These are phyloP conservation scores for Serpula lacrymans DNA, from an alignment of 768 basidiomycete species.

Conservation along the genomic window DNA sequence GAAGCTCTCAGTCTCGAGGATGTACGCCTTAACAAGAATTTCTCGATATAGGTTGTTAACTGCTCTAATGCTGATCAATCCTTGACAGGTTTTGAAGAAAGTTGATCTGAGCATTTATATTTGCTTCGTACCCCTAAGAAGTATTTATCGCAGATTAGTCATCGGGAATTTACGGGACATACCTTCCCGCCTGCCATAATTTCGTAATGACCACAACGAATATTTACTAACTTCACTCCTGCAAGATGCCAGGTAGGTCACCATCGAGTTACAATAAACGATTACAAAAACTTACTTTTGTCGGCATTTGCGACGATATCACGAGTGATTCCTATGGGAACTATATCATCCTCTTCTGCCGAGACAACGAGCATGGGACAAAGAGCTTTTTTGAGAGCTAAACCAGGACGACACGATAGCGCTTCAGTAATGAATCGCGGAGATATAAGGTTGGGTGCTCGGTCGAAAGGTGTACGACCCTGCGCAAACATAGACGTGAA, in stretches of 20 bases:
- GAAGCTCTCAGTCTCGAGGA: too few relatives aligned
- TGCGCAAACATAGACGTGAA: conserved; percentile 15
- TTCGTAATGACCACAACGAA: conserved; percentile 21
- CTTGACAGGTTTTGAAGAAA: too few relatives aligned
- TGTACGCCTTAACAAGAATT: too few relatives aligned
- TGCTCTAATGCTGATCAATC: too few relatives aligned
- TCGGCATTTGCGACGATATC: conserved; percentile 11
- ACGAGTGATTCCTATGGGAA: conserved; percentile 11
- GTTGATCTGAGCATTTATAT: conserved; percentile 11
- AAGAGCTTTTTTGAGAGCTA: conserved; percentile 10
- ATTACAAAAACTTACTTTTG: conserved; percentile 11
- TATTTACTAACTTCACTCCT: conserved; percentile 17
- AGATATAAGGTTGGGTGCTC: conserved; percentile 15
- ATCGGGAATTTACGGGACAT: background rate
- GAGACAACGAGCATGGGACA: conserved; percentile 17
- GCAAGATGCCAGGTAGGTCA: background rate
- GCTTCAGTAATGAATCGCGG: conserved; percentile 14
- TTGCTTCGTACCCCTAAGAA: conserved; percentile 9
- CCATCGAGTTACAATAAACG: background rate
- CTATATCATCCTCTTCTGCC: conserved; percentile 17
- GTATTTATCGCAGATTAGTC: background rate
- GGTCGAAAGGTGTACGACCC: conserved; percentile 9
- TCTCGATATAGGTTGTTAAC: too few relatives aligned
- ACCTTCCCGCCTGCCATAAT: conserved; percentile 25
- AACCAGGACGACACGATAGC: conserved; percentile 13